Base-by-base conservation (phyloP, 2,329 filamentous ascomycete genomes). In the Penicillium sp. region DNA sequence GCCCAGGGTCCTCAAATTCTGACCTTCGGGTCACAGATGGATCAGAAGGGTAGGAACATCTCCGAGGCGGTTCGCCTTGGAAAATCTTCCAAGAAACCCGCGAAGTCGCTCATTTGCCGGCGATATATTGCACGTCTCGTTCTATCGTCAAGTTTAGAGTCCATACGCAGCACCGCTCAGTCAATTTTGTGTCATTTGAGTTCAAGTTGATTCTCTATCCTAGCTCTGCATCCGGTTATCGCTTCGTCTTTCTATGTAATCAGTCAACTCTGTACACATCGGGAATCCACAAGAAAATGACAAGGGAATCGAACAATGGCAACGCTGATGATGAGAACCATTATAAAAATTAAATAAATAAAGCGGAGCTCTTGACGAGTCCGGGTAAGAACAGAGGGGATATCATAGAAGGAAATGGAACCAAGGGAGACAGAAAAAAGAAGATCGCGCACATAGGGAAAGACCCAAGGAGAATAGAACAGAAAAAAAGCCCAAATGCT, bases 331-430 rank as follows among this genome's bases (percentile, higher is more conserved):
- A 54, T 55, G 50, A 44, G 52, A 58, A 55, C 51, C 52, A 56
- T 24, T 48, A 50, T 58, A 55, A 36, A 6, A 49, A 69, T 67
- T 67, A 66, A 61, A 61, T 59, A 55, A 67, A 65, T 67, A 67
- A 64, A 57, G 56, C 53, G 58, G 61, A 65, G 59, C 62, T 63
- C 60, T 54, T 49, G 60, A 60, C 56, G 63, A 63, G 60, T 64
- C 66, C 63, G 59, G 60, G 61, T 62, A 63, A 62, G 61, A 72
- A 72, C 69, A 67, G 61, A 71, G 65, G 70, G 71, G 72, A 74
- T 74, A 74, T 74, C 71, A 74, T 69, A 63, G 65, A 67, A 68
- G 59, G 61, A 62, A 58, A 53, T 53, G 58, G 58, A 55, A 52
- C 50, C 64, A 53, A 48, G 50, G 48, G 57, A 55, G 48, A 51